Conservation (phyloP, 139 green algal genomes). For the Coccomyxa sp. region DNA sequence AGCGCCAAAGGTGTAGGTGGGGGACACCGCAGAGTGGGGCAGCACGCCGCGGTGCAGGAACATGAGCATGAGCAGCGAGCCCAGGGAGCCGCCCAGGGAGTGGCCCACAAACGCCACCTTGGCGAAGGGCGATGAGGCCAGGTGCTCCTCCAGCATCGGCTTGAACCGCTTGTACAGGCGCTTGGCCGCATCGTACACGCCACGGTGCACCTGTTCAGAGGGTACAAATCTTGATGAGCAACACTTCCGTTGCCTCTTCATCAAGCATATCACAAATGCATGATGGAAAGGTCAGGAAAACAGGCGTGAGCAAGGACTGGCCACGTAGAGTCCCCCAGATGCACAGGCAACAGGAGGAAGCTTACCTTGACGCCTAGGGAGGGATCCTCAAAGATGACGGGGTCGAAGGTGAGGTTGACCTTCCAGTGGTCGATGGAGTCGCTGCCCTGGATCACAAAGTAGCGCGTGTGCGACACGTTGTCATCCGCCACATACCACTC, state of each 20-base stretch:
- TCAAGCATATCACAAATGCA: neutral
- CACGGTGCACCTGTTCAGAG: constrained; percentile 76
- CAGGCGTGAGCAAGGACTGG: no score
- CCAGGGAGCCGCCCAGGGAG: constrained; percentile 88
- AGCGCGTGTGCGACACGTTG: constrained; percentile 41
- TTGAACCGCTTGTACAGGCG: constrained; percentile 87
- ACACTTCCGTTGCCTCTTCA: neutral
- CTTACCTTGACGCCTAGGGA: constrained; percentile 63
- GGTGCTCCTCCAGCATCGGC: constrained; percentile 80
- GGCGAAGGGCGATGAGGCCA: constrained; percentile 60
- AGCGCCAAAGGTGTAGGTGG: constrained; percentile 89
- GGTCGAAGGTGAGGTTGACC: constrained; percentile 91
- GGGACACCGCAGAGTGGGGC: constrained; percentile 30
- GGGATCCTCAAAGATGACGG: constrained; percentile 88
- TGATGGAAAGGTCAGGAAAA: neutral
- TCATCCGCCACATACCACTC: constrained; percentile 81
- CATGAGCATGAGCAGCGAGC: constrained; percentile 87
- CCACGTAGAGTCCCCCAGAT: no score
- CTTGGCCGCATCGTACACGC: constrained; percentile 84
- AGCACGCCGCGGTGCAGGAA: constrained; percentile 70
- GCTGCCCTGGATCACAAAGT: constrained; percentile 84
- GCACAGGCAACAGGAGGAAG: neutral
- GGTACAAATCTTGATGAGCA: no score
- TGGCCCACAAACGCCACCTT: constrained; percentile 84
- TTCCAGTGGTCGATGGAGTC: constrained; percentile 77